Percentiles rank a stretch among this genome's conserved stretches.
Evolutionary conservation across 768 basidiomycete species (phyloP).

Genomic region (Galerina marginata): DNA sequence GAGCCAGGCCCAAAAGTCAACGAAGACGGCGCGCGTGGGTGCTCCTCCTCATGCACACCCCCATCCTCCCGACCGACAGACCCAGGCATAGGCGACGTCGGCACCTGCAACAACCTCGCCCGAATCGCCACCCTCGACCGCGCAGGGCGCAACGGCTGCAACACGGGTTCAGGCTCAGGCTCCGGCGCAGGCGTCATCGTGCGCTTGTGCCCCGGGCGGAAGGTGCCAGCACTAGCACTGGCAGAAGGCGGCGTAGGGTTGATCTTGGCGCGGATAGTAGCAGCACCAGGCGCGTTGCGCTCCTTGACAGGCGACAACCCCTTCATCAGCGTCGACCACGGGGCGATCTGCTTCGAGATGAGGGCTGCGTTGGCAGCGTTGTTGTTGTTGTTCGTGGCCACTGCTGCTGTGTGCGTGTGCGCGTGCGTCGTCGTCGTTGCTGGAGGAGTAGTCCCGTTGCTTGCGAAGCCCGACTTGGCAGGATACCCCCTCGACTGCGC

Average conservation of each 20-base stretch:
- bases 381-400: neutral
- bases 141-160: slow-evolving; percentile 63
- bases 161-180: slow-evolving; percentile 59
- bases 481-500: slow-evolving; percentile 29
- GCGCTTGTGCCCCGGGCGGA: slow-evolving; percentile 53
- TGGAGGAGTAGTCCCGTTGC: neutral
- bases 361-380: slow-evolving; percentile 17
- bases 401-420: neutral
- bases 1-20: slow-evolving; percentile 41
- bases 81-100: slow-evolving; percentile 22
- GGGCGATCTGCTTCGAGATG: slow-evolving; percentile 65
- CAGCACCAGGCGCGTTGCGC: neutral
- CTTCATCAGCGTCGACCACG: slow-evolving; percentile 56
- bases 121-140: slow-evolving; percentile 30
- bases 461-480: neutral
- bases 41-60: slow-evolving; percentile 4
- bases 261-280: neutral
- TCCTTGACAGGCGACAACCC: slow-evolving; percentile 35
- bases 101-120: slow-evolving; percentile 22
- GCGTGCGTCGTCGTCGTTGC: neutral
- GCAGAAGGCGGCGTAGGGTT: slow-evolving; percentile 2
- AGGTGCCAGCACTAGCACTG: slow-evolving; percentile 12
- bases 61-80: slow-evolving; percentile 29
- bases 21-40: slow-evolving; percentile 44
- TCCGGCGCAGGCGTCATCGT: slow-evolving; percentile 64